Evolutionary conservation across 352 stramenopile species (phyloP).

Genomic region (Globisporangium nagaii): DNA sequence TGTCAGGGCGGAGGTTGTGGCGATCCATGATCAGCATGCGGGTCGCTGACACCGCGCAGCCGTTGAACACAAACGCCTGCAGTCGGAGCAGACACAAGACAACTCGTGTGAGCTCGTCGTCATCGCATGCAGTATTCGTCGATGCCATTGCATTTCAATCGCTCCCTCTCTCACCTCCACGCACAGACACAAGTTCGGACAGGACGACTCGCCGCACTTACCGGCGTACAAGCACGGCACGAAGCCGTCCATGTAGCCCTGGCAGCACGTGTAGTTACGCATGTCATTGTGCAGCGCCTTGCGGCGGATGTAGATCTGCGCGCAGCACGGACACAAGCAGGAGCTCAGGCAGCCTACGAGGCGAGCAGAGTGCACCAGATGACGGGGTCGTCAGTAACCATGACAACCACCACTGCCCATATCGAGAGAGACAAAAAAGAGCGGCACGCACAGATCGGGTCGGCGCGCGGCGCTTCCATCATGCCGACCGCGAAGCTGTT

Average conservation of each 20-base stretch:
- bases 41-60: conserved; percentile 87
- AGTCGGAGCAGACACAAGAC: background rate
- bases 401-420: background rate
- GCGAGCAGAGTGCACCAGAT: background rate
- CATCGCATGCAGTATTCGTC: too few relatives aligned
- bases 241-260: conserved; percentile 89
- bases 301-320: conserved; percentile 87
- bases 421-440: background rate
- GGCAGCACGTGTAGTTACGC: conserved; percentile 91
- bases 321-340: conserved; percentile 85
- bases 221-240: conserved; percentile 85
- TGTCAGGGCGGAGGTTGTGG: conserved; percentile 86
- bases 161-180: conserved; percentile 49
- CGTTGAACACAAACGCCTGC: conserved; percentile 76
- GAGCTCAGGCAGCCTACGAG: conserved; percentile 52
- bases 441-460: conserved; percentile 69
- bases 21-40: conserved; percentile 89
- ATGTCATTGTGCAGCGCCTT: conserved; percentile 91
- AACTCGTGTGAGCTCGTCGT: background rate
- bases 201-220: conserved; percentile 78
- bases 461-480: conserved; percentile 79
- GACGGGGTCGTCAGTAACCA: background rate
- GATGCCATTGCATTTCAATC: background rate
- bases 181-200: conserved; percentile 88
- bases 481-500: conserved; percentile 83